Base-by-base conservation (phyloP, 805 yeast genomes). In the Sungouiozyma intestinalis region DNA sequence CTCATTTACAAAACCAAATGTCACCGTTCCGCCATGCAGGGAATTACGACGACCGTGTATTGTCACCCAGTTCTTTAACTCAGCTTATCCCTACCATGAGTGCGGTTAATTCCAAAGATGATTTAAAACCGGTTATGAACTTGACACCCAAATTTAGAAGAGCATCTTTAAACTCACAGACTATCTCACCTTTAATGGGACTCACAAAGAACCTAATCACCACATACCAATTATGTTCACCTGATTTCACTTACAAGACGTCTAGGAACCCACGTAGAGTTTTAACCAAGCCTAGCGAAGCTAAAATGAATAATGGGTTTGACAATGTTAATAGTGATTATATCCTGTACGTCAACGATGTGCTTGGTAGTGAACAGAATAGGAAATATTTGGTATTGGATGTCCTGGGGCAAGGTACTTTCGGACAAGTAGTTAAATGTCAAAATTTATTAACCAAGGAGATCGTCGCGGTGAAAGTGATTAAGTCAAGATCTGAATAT, bases 381-480 rank as follows among this genome's bases (percentile, higher is more conserved):
- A 71, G 88, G 42, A 83, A 85, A 57, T 90, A 88, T 58, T 71
- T 92, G 54, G 96, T 92, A 4, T 66, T 92, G 44, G 97, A 90
- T 61, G 71, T 92, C 14, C 64, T 92, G 35, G 99, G 99, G 0
- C 90, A 88, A 49, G 99, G 99, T 5, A 88, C 98, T 1, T 92
- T 92, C 70, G 98, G 98, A 8, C 99, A 92, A 64, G 99, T 92
- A 39, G 97, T 88, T 20, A 92, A 92, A 64, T 90, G 97, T 64
- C 67, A 64, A 47, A 75, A 75, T 55, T 66, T 82, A 55, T 60
- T 73, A 33, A 84, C 87, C 37, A 92, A 86, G 57, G 90, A 85
- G 47, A 76, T 90, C 16, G 85, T 88, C 19, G 98, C 98, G 1
- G 94, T 92, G 32, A 92, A 92, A 63, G 94, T 92, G 36, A 85